These are phyloP conservation scores for Tylopilus cervinicoccineus DNA, from an alignment of 768 basidiomycete species.

Conservation along the genomic window DNA sequence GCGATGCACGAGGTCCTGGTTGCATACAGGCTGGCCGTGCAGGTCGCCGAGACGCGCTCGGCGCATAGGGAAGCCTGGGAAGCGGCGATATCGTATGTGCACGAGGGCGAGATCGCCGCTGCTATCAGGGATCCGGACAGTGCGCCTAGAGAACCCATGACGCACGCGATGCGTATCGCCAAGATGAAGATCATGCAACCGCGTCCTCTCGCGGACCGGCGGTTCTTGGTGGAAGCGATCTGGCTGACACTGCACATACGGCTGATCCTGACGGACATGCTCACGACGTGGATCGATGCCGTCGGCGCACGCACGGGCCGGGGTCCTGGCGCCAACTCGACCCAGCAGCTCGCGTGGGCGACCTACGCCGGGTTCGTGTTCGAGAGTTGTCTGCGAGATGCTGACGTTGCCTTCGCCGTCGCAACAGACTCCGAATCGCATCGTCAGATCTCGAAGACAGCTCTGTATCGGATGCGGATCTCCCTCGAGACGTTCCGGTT, in stretches of 20 bases:
- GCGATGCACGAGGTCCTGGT: constrained; percentile 33
- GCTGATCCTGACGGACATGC: constrained; percentile 45
- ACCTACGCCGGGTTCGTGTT: constrained; percentile 45
- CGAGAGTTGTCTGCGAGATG: constrained; percentile 44
- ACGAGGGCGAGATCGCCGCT: constrained; percentile 42
- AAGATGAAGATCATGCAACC: constrained; percentile 51
- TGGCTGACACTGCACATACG: constrained; percentile 53
- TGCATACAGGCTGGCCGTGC: constrained; percentile 38
- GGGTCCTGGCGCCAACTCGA: constrained; percentile 12
- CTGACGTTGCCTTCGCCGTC: constrained; percentile 41
- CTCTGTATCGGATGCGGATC: constrained; percentile 41
- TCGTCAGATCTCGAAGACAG: constrained; percentile 48
- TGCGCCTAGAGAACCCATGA: constrained; percentile 40
- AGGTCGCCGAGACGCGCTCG: constrained; percentile 45
- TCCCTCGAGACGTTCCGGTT: constrained; percentile 50
- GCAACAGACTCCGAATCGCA: constrained; percentile 47
- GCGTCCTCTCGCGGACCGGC: constrained; percentile 53
- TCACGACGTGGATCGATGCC: constrained; percentile 37
- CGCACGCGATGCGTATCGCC: constrained; percentile 50
- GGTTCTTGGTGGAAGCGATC: constrained; percentile 59
- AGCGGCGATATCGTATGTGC: constrained; percentile 50
- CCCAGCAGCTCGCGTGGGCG: constrained; percentile 43
- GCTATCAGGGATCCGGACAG: constrained; percentile 28
- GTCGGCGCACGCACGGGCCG: constrained; percentile 20
- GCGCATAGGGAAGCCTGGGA: constrained; percentile 61